Percentiles rank a stretch among this genome's conserved stretches.
Conservation (phyloP, 306 rosid genomes). For the Trifolium pratense region DNA sequence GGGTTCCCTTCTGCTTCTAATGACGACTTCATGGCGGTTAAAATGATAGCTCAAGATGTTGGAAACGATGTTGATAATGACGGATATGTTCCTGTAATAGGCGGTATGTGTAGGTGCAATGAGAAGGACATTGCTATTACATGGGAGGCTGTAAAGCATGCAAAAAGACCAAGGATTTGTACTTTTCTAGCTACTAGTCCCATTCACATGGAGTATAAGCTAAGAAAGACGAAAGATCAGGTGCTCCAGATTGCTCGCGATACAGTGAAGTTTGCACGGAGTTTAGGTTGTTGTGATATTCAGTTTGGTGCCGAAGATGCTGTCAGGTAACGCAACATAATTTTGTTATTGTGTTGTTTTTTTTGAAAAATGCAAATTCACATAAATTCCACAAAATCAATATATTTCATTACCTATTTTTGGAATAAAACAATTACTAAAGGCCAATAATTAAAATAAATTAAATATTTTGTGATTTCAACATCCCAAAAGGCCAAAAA, state of each 20-base stretch:
- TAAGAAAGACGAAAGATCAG: constrained; percentile 68
- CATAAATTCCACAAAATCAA: not conserved
- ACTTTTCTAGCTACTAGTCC: constrained; percentile 84
- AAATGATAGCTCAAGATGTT: constrained; percentile 67
- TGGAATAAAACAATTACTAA: not conserved
- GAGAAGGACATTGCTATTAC: constrained; percentile 72
- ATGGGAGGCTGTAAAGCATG: constrained; percentile 87
- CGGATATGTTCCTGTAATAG: constrained; percentile 79
- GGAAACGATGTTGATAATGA: constrained; percentile 59
- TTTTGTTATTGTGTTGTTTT: not conserved
- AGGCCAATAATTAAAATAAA: not conserved
- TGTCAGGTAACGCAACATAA: constrained; percentile 55
- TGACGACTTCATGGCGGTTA: constrained; percentile 74
- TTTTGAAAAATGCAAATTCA: not conserved
- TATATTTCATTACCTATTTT: not conserved
- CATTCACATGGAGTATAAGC: constrained; percentile 78
- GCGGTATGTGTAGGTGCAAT: constrained; percentile 73
- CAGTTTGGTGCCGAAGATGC: constrained; percentile 97
- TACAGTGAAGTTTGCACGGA: constrained; percentile 73
- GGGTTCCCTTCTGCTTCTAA: constrained; percentile 82
- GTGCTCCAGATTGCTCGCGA: constrained; percentile 65
- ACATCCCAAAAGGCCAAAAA: not conserved
- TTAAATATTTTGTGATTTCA: not conserved
- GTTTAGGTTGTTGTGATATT: constrained; percentile 80
- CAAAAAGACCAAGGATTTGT: constrained; percentile 71